Base-by-base conservation (phyloP, 2,329 filamentous ascomycete genomes). In the Metarhizium album region DNA sequence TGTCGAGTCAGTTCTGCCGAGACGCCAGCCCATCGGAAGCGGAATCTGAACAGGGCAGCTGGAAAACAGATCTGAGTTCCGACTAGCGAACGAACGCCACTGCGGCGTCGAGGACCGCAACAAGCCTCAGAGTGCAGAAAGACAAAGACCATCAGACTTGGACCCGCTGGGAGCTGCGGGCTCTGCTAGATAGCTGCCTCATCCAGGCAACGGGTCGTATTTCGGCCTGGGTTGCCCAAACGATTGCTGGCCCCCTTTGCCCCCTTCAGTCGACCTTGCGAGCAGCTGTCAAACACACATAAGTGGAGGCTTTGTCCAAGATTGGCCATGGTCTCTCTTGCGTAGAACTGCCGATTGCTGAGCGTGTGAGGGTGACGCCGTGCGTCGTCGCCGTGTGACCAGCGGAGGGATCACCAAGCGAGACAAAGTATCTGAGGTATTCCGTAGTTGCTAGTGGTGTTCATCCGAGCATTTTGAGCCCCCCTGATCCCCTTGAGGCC, bases 201-300 rank as follows among this genome's bases (percentile, higher is more conserved):
- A 40, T 18, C 7, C 37, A 18, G n/a, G n/a, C 18, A 40, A 22
- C n/a, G 4, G 8, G 37, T 40, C 37, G 37, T 16, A 40, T 8
- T 22, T 14, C 24, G 14, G 40, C 9, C 5, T 20, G 22, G 40
- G 5, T 43, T n/a, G 40, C 22, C 22, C 20, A 14, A 40, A 40
- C 40, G 20, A 18, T 13, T n/a, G 20, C 13, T 24, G 22, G 38
- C 40, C 40, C 40, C 57, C 64, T 64, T 57, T 29, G 27, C 65
- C 64, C 59, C 64, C 60, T 64, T 49, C 48, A 65, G 65, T 55
- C 57, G 59, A 53, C 54, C 61, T 67, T 67, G 65, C 64, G 64
- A 67, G 54, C 50, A 37, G 31, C 42, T 55, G 49, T 45, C 47
- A 55, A 47, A 52, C 38, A 42, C 38, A 45, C 48, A 40, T 45